phyloP scores from a whole-genome alignment of 2,329 filamentous ascomycete genomes.

The Pseudogymnoascus sp. region DNA sequence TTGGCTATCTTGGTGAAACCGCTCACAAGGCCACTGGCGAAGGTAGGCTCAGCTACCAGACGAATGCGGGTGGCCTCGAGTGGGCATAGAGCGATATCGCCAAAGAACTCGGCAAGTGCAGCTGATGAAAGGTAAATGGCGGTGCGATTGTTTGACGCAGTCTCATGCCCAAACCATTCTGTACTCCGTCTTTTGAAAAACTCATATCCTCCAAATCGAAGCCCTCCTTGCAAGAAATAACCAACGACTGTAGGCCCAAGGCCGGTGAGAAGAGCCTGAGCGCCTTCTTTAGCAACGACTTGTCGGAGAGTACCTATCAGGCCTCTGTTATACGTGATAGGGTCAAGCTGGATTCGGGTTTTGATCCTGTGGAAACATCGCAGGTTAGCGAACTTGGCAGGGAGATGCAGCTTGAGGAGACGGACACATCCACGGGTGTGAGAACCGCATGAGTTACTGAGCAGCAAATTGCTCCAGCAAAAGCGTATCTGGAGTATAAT shows the following conservation, averaged over 20 bases:
- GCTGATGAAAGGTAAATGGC: constrained; percentile 70
- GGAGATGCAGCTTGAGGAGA: constrained; percentile 27
- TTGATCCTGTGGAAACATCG: constrained; percentile 59
- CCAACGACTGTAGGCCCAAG: constrained; percentile 77
- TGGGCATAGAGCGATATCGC: constrained; percentile 78
- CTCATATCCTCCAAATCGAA: constrained; percentile 94
- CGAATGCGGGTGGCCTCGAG: constrained; percentile 90
- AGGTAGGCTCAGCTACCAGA: constrained; percentile 81
- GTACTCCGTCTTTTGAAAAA: constrained; percentile 93
- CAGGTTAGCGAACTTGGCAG: constrained; percentile 18
- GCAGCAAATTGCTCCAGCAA: constrained; percentile 96
- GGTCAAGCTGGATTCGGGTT: constrained; percentile 91
- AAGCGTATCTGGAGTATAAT: constrained; percentile 94
- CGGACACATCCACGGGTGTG: constrained; percentile 99
- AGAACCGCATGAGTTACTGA: constrained; percentile 94
- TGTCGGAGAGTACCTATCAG: constrained; percentile 80
- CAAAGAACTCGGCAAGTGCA: constrained; percentile 59
- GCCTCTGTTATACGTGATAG: constrained; percentile 78
- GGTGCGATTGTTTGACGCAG: constrained; percentile 69
- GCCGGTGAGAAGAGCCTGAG: constrained; percentile 77
- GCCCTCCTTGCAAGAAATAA: constrained; percentile 89
- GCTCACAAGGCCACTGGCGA: constrained; percentile 68
- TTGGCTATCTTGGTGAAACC: constrained; percentile 78
- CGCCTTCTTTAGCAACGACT: constrained; percentile 76
- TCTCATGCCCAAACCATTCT: constrained; percentile 69